Evolutionary conservation across 495 filamentous ascomycete genomes (phyloP), one percentile per base, ranked within the genome.

Genomic region (Podospora sp.): DNA sequence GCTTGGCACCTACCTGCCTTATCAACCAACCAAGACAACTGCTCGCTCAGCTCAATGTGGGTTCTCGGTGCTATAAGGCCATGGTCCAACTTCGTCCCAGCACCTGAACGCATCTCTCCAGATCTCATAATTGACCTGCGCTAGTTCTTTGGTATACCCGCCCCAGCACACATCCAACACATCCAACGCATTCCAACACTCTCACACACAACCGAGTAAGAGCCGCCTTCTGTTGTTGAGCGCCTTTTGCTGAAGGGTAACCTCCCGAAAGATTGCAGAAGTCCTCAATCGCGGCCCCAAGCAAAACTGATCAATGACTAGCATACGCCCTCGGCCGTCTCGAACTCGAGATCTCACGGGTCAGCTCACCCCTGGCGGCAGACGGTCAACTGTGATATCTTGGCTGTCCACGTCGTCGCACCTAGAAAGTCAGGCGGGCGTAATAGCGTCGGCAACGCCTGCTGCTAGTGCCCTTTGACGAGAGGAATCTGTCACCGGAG

Each of bases 401-500:
- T 12, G 8, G 49, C 52, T 9, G 52, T n/a, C 20, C 21, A 55
- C 7, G 52, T 55, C 20, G 5, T 46, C 40, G 4, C 16, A 46
- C 40, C 40, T 6, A 18, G 40, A 46, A 6, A 46, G 40, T 14
- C 5, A 46, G 40, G 40, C 9, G 40, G 40, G 40, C 40, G 14
- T 14, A 46, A 11, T 11, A 46, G 12, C 40, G 5, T 11, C 14
- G 40, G 40, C 40, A 46, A 46, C 40, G 2, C 12, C 40, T 46
- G 40, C 40, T 11, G 14, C 5, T 11, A 46, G 40, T 11, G 7
- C 12, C 53, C 33, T 35, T 35, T 24, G 26, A 64, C 27, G 33
- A 24, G 46, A 27, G 12, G 14, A 52, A 51, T 27, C 35, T 51
- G 0, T 57, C 69, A 1, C 40, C 61, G 11, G 62, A 71, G 35